These are phyloP conservation scores for Wickerhamomyces rabaulensis DNA, from an alignment of 805 yeast genomes.

Conservation along the genomic window DNA sequence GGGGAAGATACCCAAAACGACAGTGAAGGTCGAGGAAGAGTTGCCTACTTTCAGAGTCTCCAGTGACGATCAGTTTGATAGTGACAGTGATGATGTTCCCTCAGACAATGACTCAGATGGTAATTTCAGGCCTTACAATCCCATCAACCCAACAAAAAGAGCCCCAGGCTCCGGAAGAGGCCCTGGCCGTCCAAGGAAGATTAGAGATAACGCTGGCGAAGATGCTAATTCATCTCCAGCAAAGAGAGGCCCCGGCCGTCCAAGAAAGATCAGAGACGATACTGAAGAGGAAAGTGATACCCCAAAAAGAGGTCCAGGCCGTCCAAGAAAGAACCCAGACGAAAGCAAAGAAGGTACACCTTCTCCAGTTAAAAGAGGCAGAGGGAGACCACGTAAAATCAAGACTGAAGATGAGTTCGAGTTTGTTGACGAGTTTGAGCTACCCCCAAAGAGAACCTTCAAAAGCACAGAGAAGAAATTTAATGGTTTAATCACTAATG, in stretches of 20 bases:
- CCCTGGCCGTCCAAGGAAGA: conserved; percentile 3
- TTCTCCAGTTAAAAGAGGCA: neutral
- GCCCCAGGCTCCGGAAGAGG: neutral
- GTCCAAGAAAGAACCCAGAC: neutral
- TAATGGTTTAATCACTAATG: neutral
- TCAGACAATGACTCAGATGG: conserved; percentile 1
- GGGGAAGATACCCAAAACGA: neutral
- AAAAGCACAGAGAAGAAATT: neutral
- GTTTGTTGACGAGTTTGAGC: neutral
- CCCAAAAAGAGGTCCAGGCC: neutral
- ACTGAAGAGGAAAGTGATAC: too few species aligned
- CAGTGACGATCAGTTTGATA: neutral
- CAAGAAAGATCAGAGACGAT: neutral
- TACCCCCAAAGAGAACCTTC: neutral
- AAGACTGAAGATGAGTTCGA: neutral
- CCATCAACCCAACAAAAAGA: neutral
- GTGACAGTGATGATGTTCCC: neutral
- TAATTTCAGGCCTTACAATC: neutral
- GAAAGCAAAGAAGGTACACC: neutral
- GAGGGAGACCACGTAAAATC: neutral
- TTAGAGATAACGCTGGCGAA: neutral
- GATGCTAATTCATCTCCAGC: neutral
- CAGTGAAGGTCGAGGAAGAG: neutral
- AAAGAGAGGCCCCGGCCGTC: neutral
- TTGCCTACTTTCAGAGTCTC: neutral